Base-by-base conservation (phyloP, 345 rosid species). In the Brassica cretica region DNA sequence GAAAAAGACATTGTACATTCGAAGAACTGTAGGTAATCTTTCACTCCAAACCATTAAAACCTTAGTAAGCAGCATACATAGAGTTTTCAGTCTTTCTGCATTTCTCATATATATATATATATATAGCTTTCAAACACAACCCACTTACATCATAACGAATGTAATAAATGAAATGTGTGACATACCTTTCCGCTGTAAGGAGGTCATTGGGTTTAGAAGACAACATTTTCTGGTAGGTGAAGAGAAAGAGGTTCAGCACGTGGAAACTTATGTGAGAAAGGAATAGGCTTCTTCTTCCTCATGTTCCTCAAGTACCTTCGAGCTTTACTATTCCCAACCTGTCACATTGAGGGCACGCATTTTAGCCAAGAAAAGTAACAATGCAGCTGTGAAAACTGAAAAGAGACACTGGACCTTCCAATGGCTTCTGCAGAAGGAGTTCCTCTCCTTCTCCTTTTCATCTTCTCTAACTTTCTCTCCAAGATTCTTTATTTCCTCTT, bases 241-340 rank as follows among this genome's bases (percentile, higher is more conserved):
- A 94, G 93, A 51, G 98, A 96, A 37, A 92, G 94, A 24, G 97
- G 98, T 84, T 94, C 96, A 64, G 96, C 87, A 82, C 87, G 84
- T 25, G 98, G 97, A 74, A 94, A 94, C 86, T 92, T 94, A 15
- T 92, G 97, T 63, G 94, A 82, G 72, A 90, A 84, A 2, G 94
- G 93, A 80, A 92, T 66, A 44, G 93, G 89, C 77, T 88, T 94
- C 84, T 92, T 94, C 88, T 84, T 92, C 76, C 97, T 82, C 98
- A 92, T 92, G 86, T 94, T 90, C 86, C 97, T 87, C 56, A 94
- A 86, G 87, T 94, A 94, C 82, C 97, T 86, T 63, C 94, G 84
- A 80, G 98, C 98, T 85, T 94, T 94, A 85, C 90, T 97, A 77
- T 94, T 94, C 71, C 98, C 89, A 41, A 94, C 96, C 98, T 94